These are phyloP conservation scores for Rosa multiflora DNA, from an alignment of 306 rosid genomes.

Conservation along the genomic window DNA sequence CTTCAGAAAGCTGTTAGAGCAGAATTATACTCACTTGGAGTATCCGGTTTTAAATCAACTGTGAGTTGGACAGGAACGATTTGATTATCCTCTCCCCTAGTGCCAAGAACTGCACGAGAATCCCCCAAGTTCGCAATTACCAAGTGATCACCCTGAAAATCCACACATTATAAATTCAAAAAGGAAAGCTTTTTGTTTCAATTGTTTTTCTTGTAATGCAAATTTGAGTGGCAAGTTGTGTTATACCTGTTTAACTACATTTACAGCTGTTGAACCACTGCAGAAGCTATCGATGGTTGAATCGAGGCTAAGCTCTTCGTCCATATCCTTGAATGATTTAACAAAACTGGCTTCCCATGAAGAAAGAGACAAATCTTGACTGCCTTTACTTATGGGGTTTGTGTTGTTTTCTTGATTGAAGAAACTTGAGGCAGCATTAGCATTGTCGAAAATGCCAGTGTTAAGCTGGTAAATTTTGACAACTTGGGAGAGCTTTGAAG, in stretches of 20 bases:
- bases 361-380: constrained; percentile 41
- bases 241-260: constrained; percentile 73
- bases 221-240: background rate
- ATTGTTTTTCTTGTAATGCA: constrained; percentile 7
- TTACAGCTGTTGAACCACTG: constrained; percentile 89
- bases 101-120: constrained; percentile 90
- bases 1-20: background rate
- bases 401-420: background rate
- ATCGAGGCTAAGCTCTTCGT: constrained; percentile 56
- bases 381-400: background rate
- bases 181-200: background rate
- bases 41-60: constrained; percentile 78
- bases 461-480: constrained; percentile 49
- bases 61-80: constrained; percentile 74
- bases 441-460: constrained; percentile 15
- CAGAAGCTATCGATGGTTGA: constrained; percentile 65
- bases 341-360: constrained; percentile 70
- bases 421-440: constrained; percentile 18
- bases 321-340: constrained; percentile 65
- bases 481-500: constrained; percentile 65
- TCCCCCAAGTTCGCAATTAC: constrained; percentile 87
- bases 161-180: background rate
- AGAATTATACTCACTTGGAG: constrained; percentile 55
- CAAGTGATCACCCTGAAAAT: constrained; percentile 65
- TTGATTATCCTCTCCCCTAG: constrained; percentile 57